Evolutionary conservation across 2,329 filamentous ascomycete species (phyloP).

Genomic region (Fusarium dlaminii): DNA sequence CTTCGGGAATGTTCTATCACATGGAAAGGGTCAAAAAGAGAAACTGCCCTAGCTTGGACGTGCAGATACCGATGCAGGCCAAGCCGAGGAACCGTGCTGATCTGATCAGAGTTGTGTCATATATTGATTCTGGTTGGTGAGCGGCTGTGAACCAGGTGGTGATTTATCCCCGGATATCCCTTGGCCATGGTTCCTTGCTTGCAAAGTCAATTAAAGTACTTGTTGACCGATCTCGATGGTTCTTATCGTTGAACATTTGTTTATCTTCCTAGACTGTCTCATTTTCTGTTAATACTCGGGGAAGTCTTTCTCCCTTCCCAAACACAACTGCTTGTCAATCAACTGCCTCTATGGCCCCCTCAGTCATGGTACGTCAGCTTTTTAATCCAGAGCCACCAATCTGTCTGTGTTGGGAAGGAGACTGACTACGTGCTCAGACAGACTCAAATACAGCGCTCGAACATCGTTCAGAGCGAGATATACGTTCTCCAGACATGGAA

Average conservation of each 20-base stretch:
- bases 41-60: neutral
- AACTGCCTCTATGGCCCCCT: conserved; percentile 13
- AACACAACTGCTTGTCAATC: neutral
- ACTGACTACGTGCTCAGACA: conserved; percentile 8
- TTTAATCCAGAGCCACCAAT: neutral
- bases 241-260: neutral
- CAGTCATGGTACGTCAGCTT: conserved; percentile 27
- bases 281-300: neutral
- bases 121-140: neutral
- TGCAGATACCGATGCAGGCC: neutral
- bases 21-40: neutral
- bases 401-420: neutral
- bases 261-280: neutral
- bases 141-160: neutral
- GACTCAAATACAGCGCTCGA: conserved; percentile 13
- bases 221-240: neutral
- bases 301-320: neutral
- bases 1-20: conserved; percentile 1
- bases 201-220: neutral
- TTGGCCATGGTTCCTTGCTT: neutral
- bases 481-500: conserved; percentile 27
- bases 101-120: neutral
- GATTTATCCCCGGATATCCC: neutral
- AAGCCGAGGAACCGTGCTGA: neutral
- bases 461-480: conserved; percentile 10